Evolutionary conservation across 345 rosid genomes (phyloP).

Genomic region (Salix brachista): DNA sequence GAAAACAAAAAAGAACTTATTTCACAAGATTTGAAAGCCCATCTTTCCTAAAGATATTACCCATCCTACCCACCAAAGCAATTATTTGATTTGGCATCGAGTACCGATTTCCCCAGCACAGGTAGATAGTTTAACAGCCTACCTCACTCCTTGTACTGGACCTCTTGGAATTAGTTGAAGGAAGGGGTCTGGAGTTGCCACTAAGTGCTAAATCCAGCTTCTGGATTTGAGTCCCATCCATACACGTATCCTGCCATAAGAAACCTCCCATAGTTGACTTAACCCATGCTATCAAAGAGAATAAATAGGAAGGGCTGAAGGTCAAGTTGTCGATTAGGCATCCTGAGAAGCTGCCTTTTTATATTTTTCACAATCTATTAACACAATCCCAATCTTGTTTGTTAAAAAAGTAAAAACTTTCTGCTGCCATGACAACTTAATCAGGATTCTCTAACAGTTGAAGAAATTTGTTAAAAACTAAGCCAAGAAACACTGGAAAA

Average conservation of each 20-base stretch:
- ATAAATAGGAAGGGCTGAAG: neutral
- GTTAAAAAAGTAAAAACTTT: neutral
- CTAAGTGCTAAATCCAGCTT: slow-evolving; percentile 34
- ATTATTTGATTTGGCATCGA: neutral
- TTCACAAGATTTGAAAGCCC: neutral
- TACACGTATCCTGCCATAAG: slow-evolving; percentile 32
- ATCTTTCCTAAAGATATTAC: neutral
- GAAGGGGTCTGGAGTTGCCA: slow-evolving; percentile 29
- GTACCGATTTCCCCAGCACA: neutral
- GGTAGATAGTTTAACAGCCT: slow-evolving; percentile 12
- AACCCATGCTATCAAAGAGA: neutral
- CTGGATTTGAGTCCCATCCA: slow-evolving; percentile 31
- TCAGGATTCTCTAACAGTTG: neutral
- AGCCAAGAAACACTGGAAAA: neutral
- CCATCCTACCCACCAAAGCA: neutral
- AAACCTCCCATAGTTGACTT: neutral
- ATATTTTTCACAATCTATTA: neutral
- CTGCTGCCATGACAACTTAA: neutral
- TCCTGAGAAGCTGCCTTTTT: neutral
- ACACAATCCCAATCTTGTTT: neutral
- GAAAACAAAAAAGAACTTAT: neutral
- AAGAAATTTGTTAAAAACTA: neutral
- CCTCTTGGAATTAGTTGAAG: slow-evolving; percentile 46
- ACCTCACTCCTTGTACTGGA: slow-evolving; percentile 69
- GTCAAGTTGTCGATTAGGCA: neutral